Conservation (phyloP, 805 yeast species). For the Geotrichum ghanense region DNA sequence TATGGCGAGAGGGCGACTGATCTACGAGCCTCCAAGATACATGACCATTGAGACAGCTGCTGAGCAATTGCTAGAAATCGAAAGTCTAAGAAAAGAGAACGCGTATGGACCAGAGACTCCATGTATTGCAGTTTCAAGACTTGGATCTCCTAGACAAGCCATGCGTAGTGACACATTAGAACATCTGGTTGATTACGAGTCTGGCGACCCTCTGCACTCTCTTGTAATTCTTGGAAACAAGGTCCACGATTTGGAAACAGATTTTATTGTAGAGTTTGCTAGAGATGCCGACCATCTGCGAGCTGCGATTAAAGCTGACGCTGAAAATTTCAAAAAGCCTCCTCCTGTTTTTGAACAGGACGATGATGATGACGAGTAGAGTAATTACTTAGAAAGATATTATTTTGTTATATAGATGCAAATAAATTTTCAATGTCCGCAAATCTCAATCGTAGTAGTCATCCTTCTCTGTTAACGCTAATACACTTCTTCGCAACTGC, state of each 20-base stretch:
- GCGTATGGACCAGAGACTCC: slow-evolving; percentile 86
- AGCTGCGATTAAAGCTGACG: slow-evolving; percentile 37
- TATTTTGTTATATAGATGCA: not conserved
- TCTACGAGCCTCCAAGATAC: slow-evolving; percentile 94
- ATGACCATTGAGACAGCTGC: slow-evolving; percentile 90
- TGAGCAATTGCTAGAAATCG: slow-evolving; percentile 76
- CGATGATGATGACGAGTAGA: slow-evolving; percentile 9
- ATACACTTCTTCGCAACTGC: slow-evolving; percentile 3
- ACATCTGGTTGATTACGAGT: slow-evolving; percentile 70
- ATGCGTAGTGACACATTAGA: slow-evolving; percentile 78
- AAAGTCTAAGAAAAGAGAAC: slow-evolving; percentile 58
- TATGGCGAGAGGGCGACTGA: slow-evolving; percentile 81
- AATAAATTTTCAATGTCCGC: too few species aligned
- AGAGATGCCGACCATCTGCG: slow-evolving; percentile 37
- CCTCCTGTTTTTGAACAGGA: slow-evolving; percentile 7
- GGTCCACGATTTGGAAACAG: slow-evolving; percentile 86
- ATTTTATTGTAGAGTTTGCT: slow-evolving; percentile 68
- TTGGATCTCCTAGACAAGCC: slow-evolving; percentile 75
- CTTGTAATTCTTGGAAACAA: slow-evolving; percentile 82
- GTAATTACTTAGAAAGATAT: not conserved
- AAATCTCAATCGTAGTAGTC: too few species aligned
- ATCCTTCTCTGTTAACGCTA: not conserved
- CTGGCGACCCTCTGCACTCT: slow-evolving; percentile 93
- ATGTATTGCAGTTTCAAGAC: slow-evolving; percentile 83
- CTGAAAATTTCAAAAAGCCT: slow-evolving; percentile 14